Conservation (phyloP, 2,329 filamentous ascomycete genomes). For the Neonectria sp. region DNA sequence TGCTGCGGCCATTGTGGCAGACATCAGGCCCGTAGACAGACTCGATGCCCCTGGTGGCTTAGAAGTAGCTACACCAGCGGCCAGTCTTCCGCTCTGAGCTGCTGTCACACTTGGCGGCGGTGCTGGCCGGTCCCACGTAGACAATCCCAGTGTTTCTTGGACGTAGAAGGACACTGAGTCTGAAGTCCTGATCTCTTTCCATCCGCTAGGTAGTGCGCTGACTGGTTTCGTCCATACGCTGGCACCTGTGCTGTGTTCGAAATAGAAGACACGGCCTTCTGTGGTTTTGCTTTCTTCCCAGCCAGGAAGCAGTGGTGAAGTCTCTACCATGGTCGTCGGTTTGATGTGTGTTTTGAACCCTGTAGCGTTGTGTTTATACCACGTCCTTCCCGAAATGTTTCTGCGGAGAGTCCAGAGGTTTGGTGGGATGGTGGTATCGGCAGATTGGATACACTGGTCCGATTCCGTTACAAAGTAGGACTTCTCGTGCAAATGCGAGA, state of each 20-base stretch:
- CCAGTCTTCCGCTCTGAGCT: background rate
- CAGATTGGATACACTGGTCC: background rate
- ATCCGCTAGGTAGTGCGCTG: background rate
- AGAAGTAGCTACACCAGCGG: background rate
- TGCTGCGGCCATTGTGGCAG: background rate
- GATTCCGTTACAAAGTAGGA: background rate
- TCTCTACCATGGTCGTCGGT: background rate
- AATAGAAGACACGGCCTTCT: background rate
- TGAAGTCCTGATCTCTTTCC: background rate
- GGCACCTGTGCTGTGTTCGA: background rate
- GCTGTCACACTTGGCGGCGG: background rate
- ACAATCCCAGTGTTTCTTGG: background rate
- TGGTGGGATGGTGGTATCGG: background rate
- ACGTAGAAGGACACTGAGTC: background rate
- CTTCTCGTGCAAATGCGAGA: background rate
- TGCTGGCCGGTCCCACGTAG: background rate
- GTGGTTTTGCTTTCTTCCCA: conserved; percentile 3
- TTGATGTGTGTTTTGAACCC: conserved; percentile 1
- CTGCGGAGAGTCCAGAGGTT: background rate
- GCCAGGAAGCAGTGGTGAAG: background rate
- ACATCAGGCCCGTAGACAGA: background rate
- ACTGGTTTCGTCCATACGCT: background rate
- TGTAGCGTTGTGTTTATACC: background rate
- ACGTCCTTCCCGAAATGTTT: background rate
- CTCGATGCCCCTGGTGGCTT: background rate